These are phyloP conservation scores for Aspergillus felis DNA, from an alignment of 2,329 filamentous ascomycete species.

Conservation along the genomic window DNA sequence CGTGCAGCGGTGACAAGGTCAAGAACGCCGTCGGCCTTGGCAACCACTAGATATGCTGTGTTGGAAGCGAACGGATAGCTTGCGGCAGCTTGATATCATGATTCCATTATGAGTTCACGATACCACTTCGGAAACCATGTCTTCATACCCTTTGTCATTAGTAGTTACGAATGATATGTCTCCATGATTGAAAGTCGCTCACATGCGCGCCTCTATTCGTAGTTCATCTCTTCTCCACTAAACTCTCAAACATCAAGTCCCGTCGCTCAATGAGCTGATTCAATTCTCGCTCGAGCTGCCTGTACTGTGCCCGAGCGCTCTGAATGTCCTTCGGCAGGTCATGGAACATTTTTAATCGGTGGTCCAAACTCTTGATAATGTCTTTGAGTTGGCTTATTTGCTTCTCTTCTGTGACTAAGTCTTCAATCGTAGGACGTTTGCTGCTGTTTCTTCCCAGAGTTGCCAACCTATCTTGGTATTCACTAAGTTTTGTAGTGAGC, in stretches of 20 bases:
- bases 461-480: slow-evolving; percentile 57
- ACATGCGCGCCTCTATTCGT: background rate
- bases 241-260: slow-evolving; percentile 69
- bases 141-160: slow-evolving; percentile 3
- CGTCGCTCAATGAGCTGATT: slow-evolving; percentile 58
- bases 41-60: slow-evolving; percentile 19
- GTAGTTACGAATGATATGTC: slow-evolving; percentile 7
- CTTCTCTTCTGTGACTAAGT: slow-evolving; percentile 57
- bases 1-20: slow-evolving; percentile 39
- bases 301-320: slow-evolving; percentile 66
- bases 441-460: slow-evolving; percentile 33
- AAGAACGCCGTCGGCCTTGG: slow-evolving; percentile 42
- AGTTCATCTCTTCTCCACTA: slow-evolving; percentile 50
- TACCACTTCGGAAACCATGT: slow-evolving; percentile 17
- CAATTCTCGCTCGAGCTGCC: slow-evolving; percentile 62
- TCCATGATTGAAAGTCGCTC: background rate
- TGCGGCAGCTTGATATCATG: slow-evolving; percentile 12
- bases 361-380: slow-evolving; percentile 62
- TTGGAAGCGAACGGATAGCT: background rate
- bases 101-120: slow-evolving; percentile 21
- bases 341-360: slow-evolving; percentile 63
- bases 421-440: slow-evolving; percentile 39
- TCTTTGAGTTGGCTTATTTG: slow-evolving; percentile 56
- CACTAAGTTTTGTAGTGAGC: slow-evolving; percentile 62
- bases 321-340: slow-evolving; percentile 68